Evolutionary conservation across 2,329 filamentous ascomycete species (phyloP), one percentile per base, ranked within the genome.

Genomic region (Colletotrichum kahawae): DNA sequence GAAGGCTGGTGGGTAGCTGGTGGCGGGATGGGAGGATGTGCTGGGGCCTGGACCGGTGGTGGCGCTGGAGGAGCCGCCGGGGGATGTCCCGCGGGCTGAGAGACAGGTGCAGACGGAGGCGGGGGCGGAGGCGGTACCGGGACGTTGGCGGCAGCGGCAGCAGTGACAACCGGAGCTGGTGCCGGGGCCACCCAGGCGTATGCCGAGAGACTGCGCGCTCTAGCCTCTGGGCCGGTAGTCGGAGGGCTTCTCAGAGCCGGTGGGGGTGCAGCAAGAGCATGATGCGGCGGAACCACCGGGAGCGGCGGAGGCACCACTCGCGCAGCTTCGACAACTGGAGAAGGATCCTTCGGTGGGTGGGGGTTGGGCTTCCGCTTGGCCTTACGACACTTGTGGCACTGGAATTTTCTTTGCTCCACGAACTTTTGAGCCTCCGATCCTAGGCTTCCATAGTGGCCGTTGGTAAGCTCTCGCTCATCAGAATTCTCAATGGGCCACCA

Each of bases 351-450:
- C 29, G 63, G 59, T 29, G 69, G 79, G 71, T 84, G 84, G 27
- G 83, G 79, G 31, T 80, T 77, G 5, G 88, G 85, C 68, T 88
- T 85, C 31, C 86, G 87, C 72, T 89, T 89, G 34, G 84, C 82
- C 80, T 91, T 93, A 77, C 87, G 89, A 81, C 94, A 96, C 82
- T 95, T 94, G 84, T 96, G 94, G 79, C 94, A 96, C 82, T 95
- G 93, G 77, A 91, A 93, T 76, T 88, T 89, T 34, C 89, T 86
- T 78, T 92, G 90, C 69, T 90, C 88, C 57, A 91, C 85, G 79
- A 91, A 92, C 80, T 89, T 91, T 79, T 88, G 87, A 8, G 89
- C 90, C 79, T 92, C 90, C n/a, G 85, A 85, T 62, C 90, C 89
- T 67, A 90, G 83, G 56, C 81, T 83, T 57, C 87, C 89, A 33